phyloP scores from a whole-genome alignment of 2,329 filamentous ascomycete species.

The Knufia petricola region DNA sequence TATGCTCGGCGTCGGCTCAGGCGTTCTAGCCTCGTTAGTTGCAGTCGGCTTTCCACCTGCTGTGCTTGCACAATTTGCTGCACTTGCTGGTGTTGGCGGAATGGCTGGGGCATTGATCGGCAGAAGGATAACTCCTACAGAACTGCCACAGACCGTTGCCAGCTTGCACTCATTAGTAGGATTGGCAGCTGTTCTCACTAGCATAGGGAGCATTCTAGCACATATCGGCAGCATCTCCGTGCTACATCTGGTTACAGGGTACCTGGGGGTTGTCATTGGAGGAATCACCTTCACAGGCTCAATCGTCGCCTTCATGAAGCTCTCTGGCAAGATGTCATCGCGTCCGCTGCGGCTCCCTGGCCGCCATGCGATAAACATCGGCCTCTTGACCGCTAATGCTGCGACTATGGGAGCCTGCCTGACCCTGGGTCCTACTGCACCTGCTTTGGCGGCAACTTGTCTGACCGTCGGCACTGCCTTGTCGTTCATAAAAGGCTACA shows the following conservation, averaged over 20 bases:
- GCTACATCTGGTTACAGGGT: constrained; percentile 75
- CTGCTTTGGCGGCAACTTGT: constrained; percentile 67
- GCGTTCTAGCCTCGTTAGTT: constrained; percentile 70
- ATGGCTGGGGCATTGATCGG: constrained; percentile 64
- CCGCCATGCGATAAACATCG: constrained; percentile 63
- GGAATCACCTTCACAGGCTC: constrained; percentile 88
- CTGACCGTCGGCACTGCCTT: constrained; percentile 66
- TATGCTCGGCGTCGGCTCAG: constrained; percentile 73
- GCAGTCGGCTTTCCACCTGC: constrained; percentile 73
- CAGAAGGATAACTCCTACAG: constrained; percentile 76
- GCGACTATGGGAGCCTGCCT: constrained; percentile 79
- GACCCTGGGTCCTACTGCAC: constrained; percentile 69
- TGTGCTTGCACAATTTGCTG: constrained; percentile 69
- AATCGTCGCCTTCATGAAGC: constrained; percentile 79
- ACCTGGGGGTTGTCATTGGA: constrained; percentile 75
- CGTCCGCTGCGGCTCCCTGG: constrained; percentile 63
- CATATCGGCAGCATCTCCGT: constrained; percentile 57
- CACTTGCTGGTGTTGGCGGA: constrained; percentile 61
- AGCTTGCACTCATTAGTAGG: constrained; percentile 85
- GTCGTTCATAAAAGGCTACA: constrained; percentile 78
- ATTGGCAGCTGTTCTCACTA: constrained; percentile 77
- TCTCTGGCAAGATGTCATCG: constrained; percentile 73
- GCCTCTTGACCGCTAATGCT: constrained; percentile 64
- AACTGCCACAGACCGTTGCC: constrained; percentile 80
- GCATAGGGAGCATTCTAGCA: constrained; percentile 75